Conservation (phyloP, 1,284 basidiomycete genomes). For the Waitea zeae region DNA sequence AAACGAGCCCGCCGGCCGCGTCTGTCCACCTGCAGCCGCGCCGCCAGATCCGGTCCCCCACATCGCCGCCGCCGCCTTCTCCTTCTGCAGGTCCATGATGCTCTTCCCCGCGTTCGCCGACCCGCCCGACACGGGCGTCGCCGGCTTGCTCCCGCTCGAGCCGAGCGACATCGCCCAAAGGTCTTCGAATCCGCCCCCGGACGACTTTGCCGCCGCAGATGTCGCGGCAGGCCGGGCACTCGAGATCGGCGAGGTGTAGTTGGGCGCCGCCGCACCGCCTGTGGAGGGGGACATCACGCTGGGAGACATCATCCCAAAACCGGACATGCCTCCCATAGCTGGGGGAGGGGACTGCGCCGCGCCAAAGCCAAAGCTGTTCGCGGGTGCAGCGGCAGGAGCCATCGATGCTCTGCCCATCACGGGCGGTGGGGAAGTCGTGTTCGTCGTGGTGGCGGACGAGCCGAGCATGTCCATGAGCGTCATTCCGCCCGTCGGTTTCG, state of each 20-base stretch:
- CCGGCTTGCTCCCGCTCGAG: constrained; percentile 9
- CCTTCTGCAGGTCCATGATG: constrained; percentile 76
- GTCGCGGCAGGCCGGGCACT: constrained; percentile 8
- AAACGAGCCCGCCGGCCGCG: constrained; percentile 18
- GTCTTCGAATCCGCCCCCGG: constrained; percentile 64
- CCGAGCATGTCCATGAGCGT: neutral
- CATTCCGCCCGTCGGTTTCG: neutral
- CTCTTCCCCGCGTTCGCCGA: constrained; percentile 47
- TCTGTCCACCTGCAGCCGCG: constrained; percentile 12
- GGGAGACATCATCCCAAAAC: neutral
- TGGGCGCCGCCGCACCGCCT: constrained; percentile 8
- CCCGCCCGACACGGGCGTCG: too few relatives aligned
- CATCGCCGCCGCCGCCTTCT: constrained; percentile 62
- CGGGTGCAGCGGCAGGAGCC: neutral
- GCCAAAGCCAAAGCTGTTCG: too few relatives aligned
- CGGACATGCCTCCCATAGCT: constrained; percentile 7
- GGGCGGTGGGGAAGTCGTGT: neutral
- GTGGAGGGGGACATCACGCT: constrained; percentile 1
- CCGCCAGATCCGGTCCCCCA: constrained; percentile 33
- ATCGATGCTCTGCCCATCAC: neutral
- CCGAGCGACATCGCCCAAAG: constrained; percentile 79
- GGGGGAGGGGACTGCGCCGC: constrained; percentile 11
- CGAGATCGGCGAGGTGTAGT: too few relatives aligned
- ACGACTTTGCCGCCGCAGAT: constrained; percentile 11
- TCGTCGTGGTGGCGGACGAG: too few relatives aligned